Percentiles rank a stretch among this genome's conserved stretches.
These are phyloP conservation scores for Penicillium cataractarum DNA, from an alignment of 495 filamentous ascomycete species.

Conservation along the genomic window DNA sequence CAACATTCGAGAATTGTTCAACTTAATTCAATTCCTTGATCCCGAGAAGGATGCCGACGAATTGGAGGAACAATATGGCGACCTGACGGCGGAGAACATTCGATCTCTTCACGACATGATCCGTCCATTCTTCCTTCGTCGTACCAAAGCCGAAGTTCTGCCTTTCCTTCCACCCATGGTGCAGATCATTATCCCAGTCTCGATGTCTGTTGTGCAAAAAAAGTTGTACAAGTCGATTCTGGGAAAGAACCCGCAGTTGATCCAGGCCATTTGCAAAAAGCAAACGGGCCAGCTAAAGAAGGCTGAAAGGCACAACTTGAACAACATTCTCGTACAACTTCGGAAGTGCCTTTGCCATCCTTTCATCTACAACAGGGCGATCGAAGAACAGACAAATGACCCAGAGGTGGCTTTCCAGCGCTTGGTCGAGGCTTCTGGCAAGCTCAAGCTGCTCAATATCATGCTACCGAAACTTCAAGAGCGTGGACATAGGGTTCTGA, in stretches of 20 bases:
- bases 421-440: slow-evolving; percentile 87
- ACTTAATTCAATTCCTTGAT: slow-evolving; percentile 91
- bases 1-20: slow-evolving; percentile 92
- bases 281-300: slow-evolving; percentile 59
- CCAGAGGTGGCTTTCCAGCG: slow-evolving; percentile 66
- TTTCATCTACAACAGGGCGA: slow-evolving; percentile 85
- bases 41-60: slow-evolving; percentile 64
- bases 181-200: slow-evolving; percentile 91
- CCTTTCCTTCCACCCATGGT: slow-evolving; percentile 90
- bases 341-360: slow-evolving; percentile 95
- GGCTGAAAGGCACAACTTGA: slow-evolving; percentile 74
- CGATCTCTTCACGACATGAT: slow-evolving; percentile 80
- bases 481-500: slow-evolving; percentile 87
- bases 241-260: slow-evolving; percentile 83
- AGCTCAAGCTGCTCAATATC: slow-evolving; percentile 81
- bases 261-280: slow-evolving; percentile 77
- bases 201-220: slow-evolving; percentile 90
- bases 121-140: slow-evolving; percentile 76
- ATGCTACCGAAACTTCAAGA: slow-evolving; percentile 90
- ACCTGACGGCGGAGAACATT: slow-evolving; percentile 79
- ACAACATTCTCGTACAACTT: slow-evolving; percentile 94
- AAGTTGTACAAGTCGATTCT: slow-evolving; percentile 94
- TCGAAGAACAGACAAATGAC: slow-evolving; percentile 74
- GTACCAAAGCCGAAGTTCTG: slow-evolving; percentile 88
- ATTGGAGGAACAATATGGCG: slow-evolving; percentile 74